Base-by-base conservation (phyloP, 129 eudicot genomes). In the Saposhnikovia divaricata region DNA sequence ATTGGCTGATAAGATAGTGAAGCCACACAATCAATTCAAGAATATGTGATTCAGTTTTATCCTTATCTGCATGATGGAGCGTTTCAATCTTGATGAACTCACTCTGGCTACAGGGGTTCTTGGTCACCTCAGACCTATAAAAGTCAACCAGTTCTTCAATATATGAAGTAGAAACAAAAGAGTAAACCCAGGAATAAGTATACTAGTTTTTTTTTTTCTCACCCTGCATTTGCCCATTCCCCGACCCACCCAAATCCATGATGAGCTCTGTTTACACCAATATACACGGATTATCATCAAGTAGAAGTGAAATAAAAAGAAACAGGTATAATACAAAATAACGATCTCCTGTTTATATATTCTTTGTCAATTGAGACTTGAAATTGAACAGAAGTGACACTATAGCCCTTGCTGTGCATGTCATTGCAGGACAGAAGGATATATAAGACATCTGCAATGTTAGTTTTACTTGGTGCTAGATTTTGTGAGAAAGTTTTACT, bases 241-340 rank as follows among this genome's bases (percentile, higher is more conserved):
- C 99, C 99, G 72, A 96, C 99, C 99, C 99, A 96, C 37, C 99
- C 99, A 31, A 96, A 96, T 76, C 99, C 99, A 81, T 96, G 99
- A 85, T 96, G 98, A 71, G 98, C 97, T 91, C 99, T 96, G 92
- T 72, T 83, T 12, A 66, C 37, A 77, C 37, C 68, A 28, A 63
- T 23, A 78, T 39, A 53, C 57, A 84, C 46, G 69, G 48, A 83
- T 83, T 55, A 84, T 65, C 39, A 78, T 50, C 57, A 69, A 71
- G 42, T 68, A 80, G 79, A 21, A 14, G 16, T 27, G 51, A 77
- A 42, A 43, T 13, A 81, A 43, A 23, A 48, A 37, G 78, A 57
- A 39, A 25, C 48, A 11, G 10, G 57, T 23, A 44, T 19, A 23
- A 71, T 16, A 39, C 73, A 68, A 27, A 34, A 68, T 31, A 66